These are phyloP conservation scores for Suillus weaverae DNA, from an alignment of 768 basidiomycete species.

Conservation along the genomic window DNA sequence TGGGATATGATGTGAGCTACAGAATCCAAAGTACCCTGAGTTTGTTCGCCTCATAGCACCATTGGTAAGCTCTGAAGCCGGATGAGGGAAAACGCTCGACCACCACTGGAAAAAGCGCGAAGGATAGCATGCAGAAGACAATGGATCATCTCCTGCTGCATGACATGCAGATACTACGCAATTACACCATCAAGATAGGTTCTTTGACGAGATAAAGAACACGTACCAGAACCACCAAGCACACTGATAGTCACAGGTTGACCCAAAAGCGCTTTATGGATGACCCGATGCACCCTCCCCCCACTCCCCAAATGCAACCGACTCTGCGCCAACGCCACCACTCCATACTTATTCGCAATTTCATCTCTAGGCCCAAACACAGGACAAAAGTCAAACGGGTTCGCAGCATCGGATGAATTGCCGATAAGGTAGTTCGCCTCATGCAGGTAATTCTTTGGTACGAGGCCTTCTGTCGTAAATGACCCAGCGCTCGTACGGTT, in stretches of 20 bases:
- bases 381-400: conserved; percentile 92
- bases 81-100: conserved; percentile 97
- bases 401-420: conserved; percentile 39
- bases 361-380: conserved; percentile 80
- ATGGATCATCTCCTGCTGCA: conserved; percentile 88
- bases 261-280: conserved; percentile 82
- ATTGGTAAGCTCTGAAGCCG: conserved; percentile 96
- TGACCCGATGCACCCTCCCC: conserved; percentile 75
- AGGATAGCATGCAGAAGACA: conserved; percentile 85
- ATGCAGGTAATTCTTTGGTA: conserved; percentile 85
- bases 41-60: conserved; percentile 92
- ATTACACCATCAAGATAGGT: not conserved
- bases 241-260: conserved; percentile 89
- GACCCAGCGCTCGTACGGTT: conserved; percentile 25
- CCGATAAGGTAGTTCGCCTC: conserved; percentile 29
- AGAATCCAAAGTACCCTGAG: conserved; percentile 94
- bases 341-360: conserved; percentile 77
- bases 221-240: conserved; percentile 83
- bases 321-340: conserved; percentile 69
- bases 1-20: conserved; percentile 89
- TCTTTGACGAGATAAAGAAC: conserved; percentile 1
- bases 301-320: conserved; percentile 79
- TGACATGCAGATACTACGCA: conserved; percentile 87
- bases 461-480: conserved; percentile 46
- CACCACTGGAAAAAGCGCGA: conserved; percentile 97